Conservation (phyloP, 257 asterid species). For the Gardenia jasminoides region DNA sequence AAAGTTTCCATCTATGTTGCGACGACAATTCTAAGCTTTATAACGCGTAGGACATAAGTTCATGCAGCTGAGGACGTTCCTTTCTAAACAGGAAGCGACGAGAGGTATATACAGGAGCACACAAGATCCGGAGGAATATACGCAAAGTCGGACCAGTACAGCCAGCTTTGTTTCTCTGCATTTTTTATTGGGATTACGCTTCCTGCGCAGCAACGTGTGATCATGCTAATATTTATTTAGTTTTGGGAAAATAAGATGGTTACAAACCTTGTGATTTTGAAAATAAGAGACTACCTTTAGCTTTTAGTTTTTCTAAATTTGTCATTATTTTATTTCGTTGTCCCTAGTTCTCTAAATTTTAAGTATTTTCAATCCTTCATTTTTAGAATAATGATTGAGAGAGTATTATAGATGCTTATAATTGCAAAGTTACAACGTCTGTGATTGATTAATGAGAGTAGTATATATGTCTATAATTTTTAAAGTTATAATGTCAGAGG, state of each 20-base stretch:
- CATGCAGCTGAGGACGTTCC: slow-evolving; percentile 17
- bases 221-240: background rate
- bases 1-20: background rate
- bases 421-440: no score
- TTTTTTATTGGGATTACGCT: background rate
- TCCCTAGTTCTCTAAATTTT: no score
- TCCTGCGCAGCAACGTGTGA: background rate
- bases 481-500: no score
- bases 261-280: background rate
- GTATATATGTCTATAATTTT: no score
- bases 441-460: no score
- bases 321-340: no score
- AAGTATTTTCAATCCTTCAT: no score
- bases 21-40: background rate
- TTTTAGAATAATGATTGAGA: no score
- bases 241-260: background rate
- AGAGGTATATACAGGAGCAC: background rate
- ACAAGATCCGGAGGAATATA: background rate
- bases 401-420: no score
- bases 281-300: no score
- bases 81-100: slow-evolving; percentile 1
- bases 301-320: no score
- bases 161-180: slow-evolving; percentile 5
- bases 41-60: background rate
- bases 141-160: background rate